Conservation (phyloP, 2,329 filamentous ascomycete species). For the Elsinoe necatrix region DNA sequence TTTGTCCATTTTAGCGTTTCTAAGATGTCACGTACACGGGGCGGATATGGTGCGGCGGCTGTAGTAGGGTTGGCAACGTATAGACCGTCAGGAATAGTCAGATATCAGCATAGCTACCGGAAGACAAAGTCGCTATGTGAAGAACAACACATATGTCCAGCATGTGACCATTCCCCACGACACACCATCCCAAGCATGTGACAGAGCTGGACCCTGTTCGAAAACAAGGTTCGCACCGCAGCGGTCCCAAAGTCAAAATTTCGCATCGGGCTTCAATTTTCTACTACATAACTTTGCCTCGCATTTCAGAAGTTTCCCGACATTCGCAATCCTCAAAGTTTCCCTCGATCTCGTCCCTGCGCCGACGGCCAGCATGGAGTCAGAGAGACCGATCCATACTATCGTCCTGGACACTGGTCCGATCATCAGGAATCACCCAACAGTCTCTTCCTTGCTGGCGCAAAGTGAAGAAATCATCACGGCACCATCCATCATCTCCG, state of each 20-base stretch:
- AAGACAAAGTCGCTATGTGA: neutral
- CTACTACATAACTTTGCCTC: neutral
- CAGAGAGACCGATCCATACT: constrained; percentile 63
- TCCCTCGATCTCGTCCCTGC: neutral
- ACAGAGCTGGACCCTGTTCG: neutral
- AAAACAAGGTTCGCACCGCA: constrained; percentile 3
- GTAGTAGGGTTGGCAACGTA: neutral
- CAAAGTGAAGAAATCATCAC: constrained; percentile 73
- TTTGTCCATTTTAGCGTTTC: constrained; percentile 12
- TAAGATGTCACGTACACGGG: neutral
- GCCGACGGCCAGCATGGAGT: constrained; percentile 23
- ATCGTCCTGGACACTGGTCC: constrained; percentile 86
- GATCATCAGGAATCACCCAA: constrained; percentile 85
- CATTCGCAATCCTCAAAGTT: too few species aligned
- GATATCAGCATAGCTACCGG: neutral
- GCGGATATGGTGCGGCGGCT: neutral
- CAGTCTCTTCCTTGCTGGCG: constrained; percentile 70
- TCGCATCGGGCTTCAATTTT: neutral
- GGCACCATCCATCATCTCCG: constrained; percentile 73
- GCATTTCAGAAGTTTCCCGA: neutral
- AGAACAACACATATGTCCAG: too few species aligned
- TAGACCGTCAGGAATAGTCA: neutral
- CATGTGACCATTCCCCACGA: too few species aligned
- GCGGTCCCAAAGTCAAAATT: constrained; percentile 8
- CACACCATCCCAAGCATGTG: neutral